Percentiles rank a stretch among this genome's conserved stretches.
Evolutionary conservation across 345 rosid species (phyloP).

Genomic region (Noccaea bulbosa): DNA sequence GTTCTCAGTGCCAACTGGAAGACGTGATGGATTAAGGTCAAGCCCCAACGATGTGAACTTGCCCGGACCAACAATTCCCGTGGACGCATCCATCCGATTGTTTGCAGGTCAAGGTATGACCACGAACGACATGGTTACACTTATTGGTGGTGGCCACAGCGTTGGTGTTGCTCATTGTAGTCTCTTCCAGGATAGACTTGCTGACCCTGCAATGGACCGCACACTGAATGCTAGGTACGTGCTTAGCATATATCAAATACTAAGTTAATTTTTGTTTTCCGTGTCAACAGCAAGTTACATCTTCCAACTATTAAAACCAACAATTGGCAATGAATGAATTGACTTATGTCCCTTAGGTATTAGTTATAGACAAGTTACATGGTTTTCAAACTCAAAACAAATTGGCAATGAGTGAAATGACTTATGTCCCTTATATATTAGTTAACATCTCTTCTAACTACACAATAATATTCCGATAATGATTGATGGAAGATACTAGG

Average conservation of each 20-base stretch:
- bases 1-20: slow-evolving; percentile 58
- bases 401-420: no score
- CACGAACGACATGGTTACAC: slow-evolving; percentile 66
- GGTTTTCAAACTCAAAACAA: no score
- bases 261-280: background rate
- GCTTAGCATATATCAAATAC: background rate
- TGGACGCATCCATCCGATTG: slow-evolving; percentile 42
- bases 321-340: no score
- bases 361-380: no score
- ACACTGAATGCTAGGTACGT: slow-evolving; percentile 41
- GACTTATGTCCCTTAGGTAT: no score
- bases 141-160: slow-evolving; percentile 69
- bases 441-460: no score
- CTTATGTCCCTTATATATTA: no score
- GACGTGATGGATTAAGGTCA: slow-evolving; percentile 66
- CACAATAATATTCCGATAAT: no score
- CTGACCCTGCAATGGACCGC: slow-evolving; percentile 61
- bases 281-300: no score
- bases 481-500: background rate
- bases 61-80: slow-evolving; percentile 61
- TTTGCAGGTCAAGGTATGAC: slow-evolving; percentile 56
- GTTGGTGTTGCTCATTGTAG: slow-evolving; percentile 74
- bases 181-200: slow-evolving; percentile 59
- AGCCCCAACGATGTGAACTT: slow-evolving; percentile 53
- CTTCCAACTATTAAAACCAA: no score